A percentile compares a stretch with the other conserved stretches of the same genome.
These are phyloP conservation scores for Lophium mytilinum DNA, from an alignment of 495 filamentous ascomycete genomes.

Conservation along the genomic window DNA sequence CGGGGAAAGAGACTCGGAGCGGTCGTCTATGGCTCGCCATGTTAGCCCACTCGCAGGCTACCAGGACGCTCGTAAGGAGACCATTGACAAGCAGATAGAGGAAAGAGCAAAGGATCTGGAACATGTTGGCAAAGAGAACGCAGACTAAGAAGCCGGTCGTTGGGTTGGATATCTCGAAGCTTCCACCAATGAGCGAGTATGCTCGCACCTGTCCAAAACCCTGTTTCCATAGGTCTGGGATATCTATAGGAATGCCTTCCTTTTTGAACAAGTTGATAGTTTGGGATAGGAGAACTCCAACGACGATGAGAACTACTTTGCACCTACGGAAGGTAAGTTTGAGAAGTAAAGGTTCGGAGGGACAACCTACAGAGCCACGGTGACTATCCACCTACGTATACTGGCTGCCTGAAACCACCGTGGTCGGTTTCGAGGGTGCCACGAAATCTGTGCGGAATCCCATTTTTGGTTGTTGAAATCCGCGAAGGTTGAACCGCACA, in stretches of 20 bases:
- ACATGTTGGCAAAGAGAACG: not conserved
- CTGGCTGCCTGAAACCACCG: not conserved
- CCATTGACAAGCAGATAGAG: not conserved
- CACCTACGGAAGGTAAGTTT: too few species aligned
- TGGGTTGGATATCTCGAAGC: too few species aligned
- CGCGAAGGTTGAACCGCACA: too few species aligned
- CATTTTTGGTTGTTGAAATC: not conserved
- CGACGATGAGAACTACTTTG: too few species aligned
- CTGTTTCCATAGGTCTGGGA: too few species aligned
- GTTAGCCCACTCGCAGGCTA: not conserved
- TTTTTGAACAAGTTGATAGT: too few species aligned
- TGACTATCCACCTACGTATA: not conserved
- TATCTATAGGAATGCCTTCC: too few species aligned
- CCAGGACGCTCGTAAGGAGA: conserved; percentile 1
- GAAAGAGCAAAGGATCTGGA: not conserved
- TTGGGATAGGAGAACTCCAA: too few species aligned
- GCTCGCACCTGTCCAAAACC: too few species aligned
- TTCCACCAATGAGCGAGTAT: too few species aligned
- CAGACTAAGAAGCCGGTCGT: not conserved
- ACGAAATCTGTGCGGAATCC: not conserved
- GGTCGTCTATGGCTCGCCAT: not conserved
- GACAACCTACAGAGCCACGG: not conserved
- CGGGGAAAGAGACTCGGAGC: conserved; percentile 2
- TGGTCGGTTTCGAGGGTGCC: not conserved
- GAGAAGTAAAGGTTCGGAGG: too few species aligned